Evolutionary conservation across 2,329 filamentous ascomycete species (phyloP).

Genomic region (Xenosphaeropsis pyriputrescens): DNA sequence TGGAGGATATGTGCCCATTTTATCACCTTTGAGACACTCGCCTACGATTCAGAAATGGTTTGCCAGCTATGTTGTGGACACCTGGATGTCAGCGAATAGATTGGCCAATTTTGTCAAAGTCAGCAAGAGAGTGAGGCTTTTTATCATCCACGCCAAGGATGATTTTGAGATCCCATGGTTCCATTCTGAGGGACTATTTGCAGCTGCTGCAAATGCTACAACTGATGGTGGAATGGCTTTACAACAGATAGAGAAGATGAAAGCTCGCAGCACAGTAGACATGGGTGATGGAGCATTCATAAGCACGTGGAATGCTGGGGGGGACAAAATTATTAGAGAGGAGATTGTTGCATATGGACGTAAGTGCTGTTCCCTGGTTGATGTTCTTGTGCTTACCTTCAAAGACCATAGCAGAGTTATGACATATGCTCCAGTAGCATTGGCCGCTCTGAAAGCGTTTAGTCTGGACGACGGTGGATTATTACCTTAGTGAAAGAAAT

Average conservation of each 20-base stretch:
- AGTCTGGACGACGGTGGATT: slow-evolving; percentile 21
- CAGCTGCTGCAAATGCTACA: slow-evolving; percentile 38
- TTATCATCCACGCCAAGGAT: slow-evolving; percentile 65
- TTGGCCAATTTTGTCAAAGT: slow-evolving; percentile 39
- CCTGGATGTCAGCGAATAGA: slow-evolving; percentile 61
- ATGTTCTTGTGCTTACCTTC: slow-evolving; percentile 5
- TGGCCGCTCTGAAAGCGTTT: slow-evolving; percentile 54
- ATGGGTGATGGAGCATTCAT: slow-evolving; percentile 17
- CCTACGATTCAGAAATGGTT: slow-evolving; percentile 49
- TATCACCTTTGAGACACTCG: slow-evolving; percentile 59
- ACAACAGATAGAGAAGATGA: slow-evolving; percentile 13
- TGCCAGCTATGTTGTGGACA: slow-evolving; percentile 54
- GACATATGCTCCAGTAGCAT: slow-evolving; percentile 44
- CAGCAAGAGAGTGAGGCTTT: slow-evolving; percentile 45
- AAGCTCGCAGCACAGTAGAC: slow-evolving; percentile 14
- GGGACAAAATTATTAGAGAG: slow-evolving; percentile 16
- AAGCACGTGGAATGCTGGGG: slow-evolving; percentile 15
- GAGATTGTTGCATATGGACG: slow-evolving; percentile 17
- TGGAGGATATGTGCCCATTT: slow-evolving; percentile 61
- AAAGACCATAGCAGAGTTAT: slow-evolving; percentile 58
- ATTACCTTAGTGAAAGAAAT: neutral
- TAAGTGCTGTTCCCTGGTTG: slow-evolving; percentile 7
- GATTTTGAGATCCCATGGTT: slow-evolving; percentile 71
- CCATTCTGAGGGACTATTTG: slow-evolving; percentile 51
- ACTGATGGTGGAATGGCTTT: slow-evolving; percentile 18